Evolutionary conservation across 306 rosid genomes (phyloP).

Genomic region (Cucurbita pepo): DNA sequence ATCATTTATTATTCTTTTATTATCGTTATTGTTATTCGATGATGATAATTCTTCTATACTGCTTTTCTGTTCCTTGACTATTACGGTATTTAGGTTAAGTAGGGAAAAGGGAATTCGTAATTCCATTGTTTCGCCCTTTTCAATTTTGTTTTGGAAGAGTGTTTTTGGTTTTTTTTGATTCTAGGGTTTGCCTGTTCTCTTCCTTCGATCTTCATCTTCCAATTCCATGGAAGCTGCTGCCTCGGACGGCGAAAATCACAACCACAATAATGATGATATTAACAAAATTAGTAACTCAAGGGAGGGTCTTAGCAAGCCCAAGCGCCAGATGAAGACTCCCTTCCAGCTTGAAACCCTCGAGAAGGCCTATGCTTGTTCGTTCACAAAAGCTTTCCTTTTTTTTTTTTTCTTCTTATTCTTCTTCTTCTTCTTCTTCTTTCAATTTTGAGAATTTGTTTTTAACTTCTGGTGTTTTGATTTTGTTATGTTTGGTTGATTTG

Average conservation of each 20-base stretch:
- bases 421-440: neutral
- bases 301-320: constrained; percentile 85
- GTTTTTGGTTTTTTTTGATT: constrained; percentile 10
- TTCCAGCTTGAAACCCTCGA: constrained; percentile 89
- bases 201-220: constrained; percentile 38
- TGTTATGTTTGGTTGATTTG: constrained; percentile 11
- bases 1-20: constrained; percentile 27
- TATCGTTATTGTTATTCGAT: constrained; percentile 21
- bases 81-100: constrained; percentile 46
- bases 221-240: constrained; percentile 49
- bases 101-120: constrained; percentile 21
- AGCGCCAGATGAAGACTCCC: constrained; percentile 99
- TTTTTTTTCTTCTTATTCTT: neutral
- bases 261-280: constrained; percentile 26
- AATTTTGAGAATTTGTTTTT: neutral
- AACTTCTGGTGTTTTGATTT: constrained; percentile 5
- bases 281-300: constrained; percentile 56
- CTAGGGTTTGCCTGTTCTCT: constrained; percentile 36
- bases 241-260: constrained; percentile 55
- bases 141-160: constrained; percentile 12
- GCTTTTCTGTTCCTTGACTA: constrained; percentile 53
- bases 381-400: neutral
- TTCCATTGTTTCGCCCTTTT: constrained; percentile 5
- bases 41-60: constrained; percentile 38
- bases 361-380: constrained; percentile 78